These are phyloP conservation scores for Capsella bursapastoris DNA, from an alignment of 345 rosid genomes.

Conservation along the genomic window DNA sequence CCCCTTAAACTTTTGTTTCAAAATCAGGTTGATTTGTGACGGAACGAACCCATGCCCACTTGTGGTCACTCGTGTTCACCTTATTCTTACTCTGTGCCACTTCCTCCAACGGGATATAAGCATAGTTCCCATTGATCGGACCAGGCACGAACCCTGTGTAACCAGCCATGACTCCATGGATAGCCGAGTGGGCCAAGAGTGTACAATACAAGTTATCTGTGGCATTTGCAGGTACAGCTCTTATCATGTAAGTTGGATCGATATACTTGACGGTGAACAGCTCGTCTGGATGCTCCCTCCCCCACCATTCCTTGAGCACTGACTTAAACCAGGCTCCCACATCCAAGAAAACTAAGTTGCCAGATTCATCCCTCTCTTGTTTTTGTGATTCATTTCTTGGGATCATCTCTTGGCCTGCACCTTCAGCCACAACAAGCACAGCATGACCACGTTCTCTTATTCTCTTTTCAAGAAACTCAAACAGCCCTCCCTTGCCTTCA, in stretches of 20 bases:
- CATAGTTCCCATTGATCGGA: conserved; percentile 85
- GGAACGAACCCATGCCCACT: conserved; percentile 95
- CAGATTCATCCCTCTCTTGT: conserved; percentile 84
- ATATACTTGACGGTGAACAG: conserved; percentile 82
- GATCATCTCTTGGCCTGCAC: conserved; percentile 87
- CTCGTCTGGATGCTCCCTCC: conserved; percentile 62
- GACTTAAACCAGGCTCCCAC: conserved; percentile 83
- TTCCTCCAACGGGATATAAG: conserved; percentile 78
- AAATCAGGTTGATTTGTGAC: conserved; percentile 90
- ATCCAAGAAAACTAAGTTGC: conserved; percentile 77
- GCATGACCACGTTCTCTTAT: conserved; percentile 73
- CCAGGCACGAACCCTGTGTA: conserved; percentile 87
- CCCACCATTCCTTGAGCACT: conserved; percentile 80
- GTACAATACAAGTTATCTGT: conserved; percentile 83
- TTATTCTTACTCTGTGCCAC: conserved; percentile 69
- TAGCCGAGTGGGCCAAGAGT: conserved; percentile 84
- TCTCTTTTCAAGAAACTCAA: conserved; percentile 65
- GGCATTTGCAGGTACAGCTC: conserved; percentile 88
- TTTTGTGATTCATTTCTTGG: conserved; percentile 66
- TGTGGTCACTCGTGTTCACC: conserved; percentile 71
- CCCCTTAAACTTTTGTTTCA: conserved; percentile 25
- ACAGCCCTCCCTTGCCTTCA: conserved; percentile 76
- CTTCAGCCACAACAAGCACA: conserved; percentile 86
- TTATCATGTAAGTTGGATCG: conserved; percentile 94
- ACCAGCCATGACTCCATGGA: conserved; percentile 92